phyloP scores from a whole-genome alignment of 106 monocot genomes.

The Dendrobium nobile region DNA sequence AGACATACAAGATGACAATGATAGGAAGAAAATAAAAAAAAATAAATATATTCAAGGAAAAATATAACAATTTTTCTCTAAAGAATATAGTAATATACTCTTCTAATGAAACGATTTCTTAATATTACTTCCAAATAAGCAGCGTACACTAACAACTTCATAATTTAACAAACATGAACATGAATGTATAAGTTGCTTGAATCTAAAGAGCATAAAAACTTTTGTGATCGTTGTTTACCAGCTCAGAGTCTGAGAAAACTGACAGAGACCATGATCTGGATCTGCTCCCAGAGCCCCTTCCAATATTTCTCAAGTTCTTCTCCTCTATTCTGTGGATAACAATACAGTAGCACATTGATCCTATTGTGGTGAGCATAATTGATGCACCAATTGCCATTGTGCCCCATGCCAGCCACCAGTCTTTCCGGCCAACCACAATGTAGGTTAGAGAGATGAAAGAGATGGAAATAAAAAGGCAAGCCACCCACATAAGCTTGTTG shows the following conservation, averaged over 20 bases:
- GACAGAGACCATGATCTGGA: constrained; percentile 38
- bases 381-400: constrained; percentile 49
- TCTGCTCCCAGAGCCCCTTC: constrained; percentile 38
- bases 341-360: constrained; percentile 68
- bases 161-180: neutral
- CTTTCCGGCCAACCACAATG: constrained; percentile 48
- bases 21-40: no score
- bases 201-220: constrained; percentile 66
- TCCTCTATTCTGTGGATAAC: constrained; percentile 46
- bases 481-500: constrained; percentile 93
- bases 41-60: no score
- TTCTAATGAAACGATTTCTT: neutral
- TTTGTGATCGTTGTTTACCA: constrained; percentile 57
- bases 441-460: constrained; percentile 63
- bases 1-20: no score
- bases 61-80: no score
- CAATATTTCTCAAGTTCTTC: constrained; percentile 45
- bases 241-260: constrained; percentile 41
- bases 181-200: neutral
- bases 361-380: constrained; percentile 59
- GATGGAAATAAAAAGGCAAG: constrained; percentile 59
- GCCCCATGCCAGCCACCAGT: constrained; percentile 54
- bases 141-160: neutral
- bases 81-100: no score
- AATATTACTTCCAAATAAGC: neutral